Evolutionary conservation across 371 early-diverging fungal genomes (phyloP), one percentile per base, ranked within the genome.

Genomic region (Lichtheimia hyalospora): DNA sequence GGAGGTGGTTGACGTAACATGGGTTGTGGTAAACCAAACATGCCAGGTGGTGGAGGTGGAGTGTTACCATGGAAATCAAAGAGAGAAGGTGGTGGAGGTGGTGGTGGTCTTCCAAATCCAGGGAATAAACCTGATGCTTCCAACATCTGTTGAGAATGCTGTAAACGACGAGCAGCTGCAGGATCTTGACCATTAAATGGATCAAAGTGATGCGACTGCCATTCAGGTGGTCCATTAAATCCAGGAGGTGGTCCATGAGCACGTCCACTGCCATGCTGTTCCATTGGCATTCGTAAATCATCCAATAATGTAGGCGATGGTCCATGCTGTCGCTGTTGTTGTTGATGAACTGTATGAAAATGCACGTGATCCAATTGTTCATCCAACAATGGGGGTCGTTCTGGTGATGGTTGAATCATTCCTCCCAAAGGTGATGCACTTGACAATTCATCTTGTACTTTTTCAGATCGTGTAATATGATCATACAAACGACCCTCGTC

Each of bases 91-190:
- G 61, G 61, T 14, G 49, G 58, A 23, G 60, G 50, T 15, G 63
- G 57, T 20, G 52, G 21, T 42, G 66, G 56, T 53, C 58, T 53
- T 28, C 57, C 62, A 51, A 64, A 60, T 34, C 67, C 62, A 43
- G 63, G 68, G 62, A 79, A 74, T 27, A 79, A 42, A 27, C 80
- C 80, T 49, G 73, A 71, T 13, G 80, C 80, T 40, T 76, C 80
- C 13, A 79, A 42, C 80, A 79, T 79, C 24, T 73, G 74, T 40
- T 79, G 80, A n/a, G 80, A 79, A 50, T 79, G 80, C 39, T 76
- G 80, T 23, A 79, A 60, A 49, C 80, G 74, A 52, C 80, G 70
- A 24, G 73, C 66, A 41, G 74, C 73, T 55, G 68, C 58, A 48
- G 77, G 77, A 48, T 79, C 77, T 57, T 79, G 75, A 6, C 76